These are phyloP conservation scores for Guillardia theta DNA, from an alignment of 78 protist genomes.

Conservation along the genomic window DNA sequence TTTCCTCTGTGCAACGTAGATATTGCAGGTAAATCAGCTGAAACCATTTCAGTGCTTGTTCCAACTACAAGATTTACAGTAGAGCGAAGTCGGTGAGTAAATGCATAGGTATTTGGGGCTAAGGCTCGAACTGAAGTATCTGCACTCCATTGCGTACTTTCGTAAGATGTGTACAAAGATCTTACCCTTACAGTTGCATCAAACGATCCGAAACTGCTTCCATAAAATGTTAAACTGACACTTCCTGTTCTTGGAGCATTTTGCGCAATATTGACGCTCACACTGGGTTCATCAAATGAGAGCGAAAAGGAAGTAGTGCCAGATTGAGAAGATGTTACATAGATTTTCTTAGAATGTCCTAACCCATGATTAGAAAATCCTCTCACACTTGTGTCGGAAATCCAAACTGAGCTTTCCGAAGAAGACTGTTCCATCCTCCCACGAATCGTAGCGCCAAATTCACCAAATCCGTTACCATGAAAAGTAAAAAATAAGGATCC, in stretches of 20 bases:
- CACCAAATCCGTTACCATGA: neutral
- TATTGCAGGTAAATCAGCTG: too few relatives aligned
- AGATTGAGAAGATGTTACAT: neutral
- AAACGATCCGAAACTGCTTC: neutral
- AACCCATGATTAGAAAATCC: neutral
- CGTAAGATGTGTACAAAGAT: neutral
- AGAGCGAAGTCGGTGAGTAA: too few relatives aligned
- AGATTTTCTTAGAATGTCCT: neutral
- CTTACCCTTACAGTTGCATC: neutral
- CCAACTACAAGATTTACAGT: too few relatives aligned
- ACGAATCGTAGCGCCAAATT: neutral
- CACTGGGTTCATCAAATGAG: neutral
- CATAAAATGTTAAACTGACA: neutral
- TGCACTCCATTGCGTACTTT: neutral
- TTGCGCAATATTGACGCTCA: neutral
- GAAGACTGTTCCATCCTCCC: neutral
- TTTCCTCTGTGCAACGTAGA: too few relatives aligned
- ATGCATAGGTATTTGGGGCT: neutral
- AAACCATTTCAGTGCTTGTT: too few relatives aligned
- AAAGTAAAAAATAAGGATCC: neutral
- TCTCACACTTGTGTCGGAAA: neutral
- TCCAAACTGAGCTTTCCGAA: neutral
- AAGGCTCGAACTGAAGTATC: neutral
- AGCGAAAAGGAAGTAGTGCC: neutral
- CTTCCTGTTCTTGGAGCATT: neutral